Conservation (phyloP, 345 rosid species). For the Syzygium aqueum region DNA sequence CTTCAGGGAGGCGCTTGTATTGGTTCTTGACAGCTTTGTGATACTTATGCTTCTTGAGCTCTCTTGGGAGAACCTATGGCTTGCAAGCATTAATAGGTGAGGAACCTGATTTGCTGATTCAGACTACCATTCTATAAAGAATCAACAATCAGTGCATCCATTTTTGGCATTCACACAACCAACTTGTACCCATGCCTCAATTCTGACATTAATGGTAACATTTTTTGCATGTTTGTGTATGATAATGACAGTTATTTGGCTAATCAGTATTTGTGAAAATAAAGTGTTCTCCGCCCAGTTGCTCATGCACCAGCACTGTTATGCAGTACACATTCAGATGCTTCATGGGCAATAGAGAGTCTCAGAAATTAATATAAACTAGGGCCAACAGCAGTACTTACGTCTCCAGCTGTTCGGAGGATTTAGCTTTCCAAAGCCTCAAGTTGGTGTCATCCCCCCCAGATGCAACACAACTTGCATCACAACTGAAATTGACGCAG, state of each 20-base stretch:
- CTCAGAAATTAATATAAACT: neutral
- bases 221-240: neutral
- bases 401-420: slow-evolving; percentile 87
- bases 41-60: slow-evolving; percentile 70
- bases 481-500: slow-evolving; percentile 83
- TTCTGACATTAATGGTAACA: neutral
- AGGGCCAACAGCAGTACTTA: slow-evolving; percentile 20
- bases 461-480: slow-evolving; percentile 72
- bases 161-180: neutral
- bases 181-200: neutral
- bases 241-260: neutral
- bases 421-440: slow-evolving; percentile 92
- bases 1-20: slow-evolving; percentile 81
- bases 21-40: slow-evolving; percentile 75
- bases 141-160: neutral
- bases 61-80: slow-evolving; percentile 80
- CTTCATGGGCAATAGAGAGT: neutral
- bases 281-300: neutral
- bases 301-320: neutral
- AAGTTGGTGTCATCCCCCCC: slow-evolving; percentile 94
- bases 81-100: slow-evolving; percentile 5
- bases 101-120: neutral
- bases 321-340: neutral
- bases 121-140: neutral
- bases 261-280: neutral